Evolutionary conservation across 2,329 filamentous ascomycete species (phyloP).

Genomic region (Diatrype stigma): DNA sequence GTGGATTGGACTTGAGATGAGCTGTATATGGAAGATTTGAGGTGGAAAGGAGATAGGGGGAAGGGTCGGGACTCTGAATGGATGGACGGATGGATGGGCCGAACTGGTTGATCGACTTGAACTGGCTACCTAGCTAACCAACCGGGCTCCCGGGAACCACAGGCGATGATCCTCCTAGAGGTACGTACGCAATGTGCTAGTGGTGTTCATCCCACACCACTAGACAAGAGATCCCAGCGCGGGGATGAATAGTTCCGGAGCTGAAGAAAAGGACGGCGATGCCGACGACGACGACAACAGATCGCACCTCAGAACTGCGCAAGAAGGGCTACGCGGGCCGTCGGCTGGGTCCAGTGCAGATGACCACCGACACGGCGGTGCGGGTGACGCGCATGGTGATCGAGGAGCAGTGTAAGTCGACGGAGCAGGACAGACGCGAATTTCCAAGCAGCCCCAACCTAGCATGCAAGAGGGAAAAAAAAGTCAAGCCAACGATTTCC

Average conservation of each 20-base stretch:
- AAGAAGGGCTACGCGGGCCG: constrained; percentile 90
- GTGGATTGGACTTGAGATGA: too few relatives aligned
- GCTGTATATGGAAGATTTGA: too few relatives aligned
- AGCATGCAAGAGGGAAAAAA: not conserved
- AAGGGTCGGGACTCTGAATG: too few relatives aligned
- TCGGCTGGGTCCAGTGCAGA: constrained; percentile 85
- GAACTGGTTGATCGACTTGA: too few relatives aligned
- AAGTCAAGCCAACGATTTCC: too few relatives aligned
- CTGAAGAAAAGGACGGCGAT: not conserved
- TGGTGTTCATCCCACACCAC: too few relatives aligned
- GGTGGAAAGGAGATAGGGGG: too few relatives aligned
- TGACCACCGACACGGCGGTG: constrained; percentile 98
- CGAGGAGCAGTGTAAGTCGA: constrained; percentile 68
- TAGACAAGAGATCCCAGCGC: not conserved
- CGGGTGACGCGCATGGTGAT: constrained; percentile 87
- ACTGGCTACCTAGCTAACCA: too few relatives aligned
- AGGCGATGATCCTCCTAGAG: constrained; percentile 92
- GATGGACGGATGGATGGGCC: too few relatives aligned
- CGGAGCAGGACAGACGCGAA: too few relatives aligned
- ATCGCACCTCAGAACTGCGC: constrained; percentile 90
- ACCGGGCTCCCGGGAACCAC: constrained; percentile 5
- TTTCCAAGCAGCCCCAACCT: not conserved
- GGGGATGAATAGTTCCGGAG: not conserved
- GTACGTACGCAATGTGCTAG: too few relatives aligned
- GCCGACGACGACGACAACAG: constrained; percentile 38